Percentiles rank a stretch among this genome's conserved stretches.
These are phyloP conservation scores for Podaxis carcinomalis DNA, from an alignment of 768 basidiomycete genomes.

Conservation along the genomic window DNA sequence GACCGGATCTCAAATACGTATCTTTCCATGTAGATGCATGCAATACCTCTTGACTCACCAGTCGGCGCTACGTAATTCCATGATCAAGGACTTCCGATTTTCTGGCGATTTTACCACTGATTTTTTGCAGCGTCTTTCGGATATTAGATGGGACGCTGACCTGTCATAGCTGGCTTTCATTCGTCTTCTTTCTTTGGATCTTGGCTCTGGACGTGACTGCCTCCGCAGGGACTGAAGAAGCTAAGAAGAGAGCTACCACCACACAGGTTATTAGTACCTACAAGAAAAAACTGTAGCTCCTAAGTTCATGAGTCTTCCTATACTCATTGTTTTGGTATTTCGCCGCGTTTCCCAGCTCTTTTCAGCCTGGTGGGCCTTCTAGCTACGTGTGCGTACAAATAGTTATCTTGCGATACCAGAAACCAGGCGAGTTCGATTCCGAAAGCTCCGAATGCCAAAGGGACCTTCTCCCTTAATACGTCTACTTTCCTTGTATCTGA, in stretches of 20 bases:
- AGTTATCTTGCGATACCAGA: neutral
- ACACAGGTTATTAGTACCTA: slow-evolving; percentile 30
- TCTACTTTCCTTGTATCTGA: neutral
- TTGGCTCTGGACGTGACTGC: neutral
- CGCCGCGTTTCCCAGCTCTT: neutral
- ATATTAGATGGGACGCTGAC: no score
- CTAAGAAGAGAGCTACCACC: slow-evolving; percentile 11
- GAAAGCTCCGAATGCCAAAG: slow-evolving; percentile 21
- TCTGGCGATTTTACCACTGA: neutral
- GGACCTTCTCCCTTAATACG: slow-evolving; percentile 32
- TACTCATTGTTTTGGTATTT: neutral
- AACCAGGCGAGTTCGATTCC: slow-evolving; percentile 17
- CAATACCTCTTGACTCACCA: no score
- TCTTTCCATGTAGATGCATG: neutral
- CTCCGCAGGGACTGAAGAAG: neutral
- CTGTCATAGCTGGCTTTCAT: neutral
- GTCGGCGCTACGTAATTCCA: no score
- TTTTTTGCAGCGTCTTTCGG: neutral
- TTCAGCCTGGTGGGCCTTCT: slow-evolving; percentile 33
- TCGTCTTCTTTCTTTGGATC: neutral
- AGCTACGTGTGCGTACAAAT: slow-evolving; percentile 22
- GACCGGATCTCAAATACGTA: neutral
- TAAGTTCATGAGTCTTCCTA: slow-evolving; percentile 31
- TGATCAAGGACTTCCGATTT: no score
- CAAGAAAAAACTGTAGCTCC: slow-evolving; percentile 33